A percentile compares a stretch with the other conserved stretches of the same genome.
phyloP scores from a whole-genome alignment of 31 red algal genomes.

The Endocladia muricata region DNA sequence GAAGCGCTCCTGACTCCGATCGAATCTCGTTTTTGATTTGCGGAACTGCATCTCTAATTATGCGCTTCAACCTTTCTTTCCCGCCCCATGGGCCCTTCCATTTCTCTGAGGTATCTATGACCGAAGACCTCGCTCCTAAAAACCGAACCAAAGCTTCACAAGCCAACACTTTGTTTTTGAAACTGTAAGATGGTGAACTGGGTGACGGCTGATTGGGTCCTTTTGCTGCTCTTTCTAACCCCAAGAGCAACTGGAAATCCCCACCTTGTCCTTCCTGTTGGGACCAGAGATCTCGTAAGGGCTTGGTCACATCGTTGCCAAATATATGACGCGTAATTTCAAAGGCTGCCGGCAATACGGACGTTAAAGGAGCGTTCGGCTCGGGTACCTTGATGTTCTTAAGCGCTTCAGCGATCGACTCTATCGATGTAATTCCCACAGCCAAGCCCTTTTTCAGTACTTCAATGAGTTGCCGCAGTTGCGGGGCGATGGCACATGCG shows the following conservation, averaged over 20 bases:
- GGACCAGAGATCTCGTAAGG: constrained; percentile 40
- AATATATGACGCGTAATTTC: constrained; percentile 48
- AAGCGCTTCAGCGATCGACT: constrained; percentile 20
- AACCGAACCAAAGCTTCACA: constrained; percentile 69
- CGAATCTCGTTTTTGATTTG: constrained; percentile 64
- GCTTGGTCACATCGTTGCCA: constrained; percentile 44
- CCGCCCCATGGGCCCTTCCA: constrained; percentile 58
- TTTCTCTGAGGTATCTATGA: constrained; percentile 8
- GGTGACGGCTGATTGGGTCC: too few relatives aligned
- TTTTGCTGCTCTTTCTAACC: constrained; percentile 35
- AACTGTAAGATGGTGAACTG: background rate
- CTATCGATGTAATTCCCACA: constrained; percentile 49
- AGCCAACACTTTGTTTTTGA: constrained; percentile 39
- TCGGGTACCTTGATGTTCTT: constrained; percentile 2
- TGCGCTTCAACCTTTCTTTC: constrained; percentile 50
- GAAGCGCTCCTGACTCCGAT: constrained; percentile 41
- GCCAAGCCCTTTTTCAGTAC: constrained; percentile 31
- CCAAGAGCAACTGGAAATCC: constrained; percentile 31
- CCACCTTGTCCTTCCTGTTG: constrained; percentile 35
- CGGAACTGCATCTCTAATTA: constrained; percentile 55
- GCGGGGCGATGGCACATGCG: constrained; percentile 27
- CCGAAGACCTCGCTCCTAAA: constrained; percentile 20
- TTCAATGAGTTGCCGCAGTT: constrained; percentile 36
- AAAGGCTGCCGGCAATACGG: constrained; percentile 20
- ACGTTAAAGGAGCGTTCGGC: constrained; percentile 6